These are phyloP conservation scores for Boeremia lycopersici DNA, from an alignment of 2,329 filamentous ascomycete genomes.

Conservation along the genomic window DNA sequence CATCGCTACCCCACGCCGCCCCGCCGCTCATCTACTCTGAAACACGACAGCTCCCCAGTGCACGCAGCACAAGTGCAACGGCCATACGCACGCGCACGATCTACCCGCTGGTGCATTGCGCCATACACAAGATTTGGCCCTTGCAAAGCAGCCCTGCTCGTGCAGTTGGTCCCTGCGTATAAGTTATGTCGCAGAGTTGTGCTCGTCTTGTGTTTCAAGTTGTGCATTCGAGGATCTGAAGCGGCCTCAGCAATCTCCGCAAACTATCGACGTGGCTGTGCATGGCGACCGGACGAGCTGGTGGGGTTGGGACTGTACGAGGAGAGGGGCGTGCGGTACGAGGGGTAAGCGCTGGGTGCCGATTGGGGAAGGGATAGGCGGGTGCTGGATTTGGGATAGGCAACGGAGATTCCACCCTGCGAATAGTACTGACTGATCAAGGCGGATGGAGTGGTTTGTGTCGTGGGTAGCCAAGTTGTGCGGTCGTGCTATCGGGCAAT, in stretches of 20 bases:
- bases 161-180: background rate
- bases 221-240: background rate
- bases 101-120: slow-evolving; percentile 2
- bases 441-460: too few species aligned
- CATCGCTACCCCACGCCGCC: background rate
- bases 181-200: background rate
- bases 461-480: too few species aligned
- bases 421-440: too few species aligned
- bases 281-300: slow-evolving; percentile 10
- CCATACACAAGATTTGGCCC: background rate
- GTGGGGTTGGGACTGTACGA: slow-evolving; percentile 2
- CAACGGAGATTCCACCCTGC: background rate
- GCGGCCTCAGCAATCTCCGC: slow-evolving; percentile 4
- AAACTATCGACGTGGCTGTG: slow-evolving; percentile 14
- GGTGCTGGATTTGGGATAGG: background rate
- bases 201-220: background rate
- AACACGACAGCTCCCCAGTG: background rate
- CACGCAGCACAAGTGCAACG: background rate
- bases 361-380: background rate
- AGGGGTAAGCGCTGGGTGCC: slow-evolving; percentile 7
- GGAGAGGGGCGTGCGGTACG: background rate
- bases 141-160: background rate
- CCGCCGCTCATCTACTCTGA: background rate
- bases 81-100: background rate
- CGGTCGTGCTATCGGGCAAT: too few species aligned